These are phyloP conservation scores for Rhodotorula taiwanensis DNA, from an alignment of 768 basidiomycete genomes.

Conservation along the genomic window DNA sequence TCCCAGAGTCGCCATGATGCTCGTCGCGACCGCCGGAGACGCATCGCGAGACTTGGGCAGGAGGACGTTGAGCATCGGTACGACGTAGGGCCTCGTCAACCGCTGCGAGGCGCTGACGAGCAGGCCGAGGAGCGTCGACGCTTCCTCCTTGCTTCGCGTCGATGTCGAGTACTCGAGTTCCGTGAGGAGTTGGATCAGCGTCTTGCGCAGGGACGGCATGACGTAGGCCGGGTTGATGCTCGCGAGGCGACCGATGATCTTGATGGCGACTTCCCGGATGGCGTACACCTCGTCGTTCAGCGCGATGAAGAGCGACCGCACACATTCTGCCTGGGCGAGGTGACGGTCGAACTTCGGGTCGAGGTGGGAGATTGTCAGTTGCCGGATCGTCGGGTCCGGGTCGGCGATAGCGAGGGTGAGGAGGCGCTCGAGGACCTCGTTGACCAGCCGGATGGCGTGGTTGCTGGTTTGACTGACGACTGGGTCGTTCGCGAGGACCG, in stretches of 20 bases:
- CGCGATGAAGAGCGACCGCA: conserved; percentile 93
- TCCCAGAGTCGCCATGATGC: conserved; percentile 88
- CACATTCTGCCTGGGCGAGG: conserved; percentile 93
- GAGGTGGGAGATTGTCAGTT: conserved; percentile 74
- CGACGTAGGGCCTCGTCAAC: conserved; percentile 88
- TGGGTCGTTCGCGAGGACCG: conserved; percentile 84
- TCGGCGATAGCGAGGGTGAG: conserved; percentile 71
- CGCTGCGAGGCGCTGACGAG: conserved; percentile 86
- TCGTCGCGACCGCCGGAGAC: conserved; percentile 81
- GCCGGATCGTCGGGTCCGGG: conserved; percentile 76
- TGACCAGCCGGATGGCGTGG: conserved; percentile 92
- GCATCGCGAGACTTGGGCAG: conserved; percentile 78
- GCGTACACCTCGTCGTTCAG: conserved; percentile 94
- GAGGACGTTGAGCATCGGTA: conserved; percentile 87
- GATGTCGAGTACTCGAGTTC: conserved; percentile 94
- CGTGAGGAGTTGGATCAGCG: conserved; percentile 88
- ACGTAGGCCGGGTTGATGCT: conserved; percentile 97
- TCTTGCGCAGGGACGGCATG: conserved; percentile 92
- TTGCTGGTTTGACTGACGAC: conserved; percentile 93
- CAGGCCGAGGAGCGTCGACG: conserved; percentile 77
- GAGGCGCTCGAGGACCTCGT: conserved; percentile 94
- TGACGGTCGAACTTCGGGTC: conserved; percentile 95
- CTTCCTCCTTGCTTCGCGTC: conserved; percentile 65
- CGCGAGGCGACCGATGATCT: conserved; percentile 84
- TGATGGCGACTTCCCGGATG: conserved; percentile 83